These are phyloP conservation scores for Vanrija sp. DNA, from an alignment of 1,284 basidiomycete genomes.

Conservation along the genomic window DNA sequence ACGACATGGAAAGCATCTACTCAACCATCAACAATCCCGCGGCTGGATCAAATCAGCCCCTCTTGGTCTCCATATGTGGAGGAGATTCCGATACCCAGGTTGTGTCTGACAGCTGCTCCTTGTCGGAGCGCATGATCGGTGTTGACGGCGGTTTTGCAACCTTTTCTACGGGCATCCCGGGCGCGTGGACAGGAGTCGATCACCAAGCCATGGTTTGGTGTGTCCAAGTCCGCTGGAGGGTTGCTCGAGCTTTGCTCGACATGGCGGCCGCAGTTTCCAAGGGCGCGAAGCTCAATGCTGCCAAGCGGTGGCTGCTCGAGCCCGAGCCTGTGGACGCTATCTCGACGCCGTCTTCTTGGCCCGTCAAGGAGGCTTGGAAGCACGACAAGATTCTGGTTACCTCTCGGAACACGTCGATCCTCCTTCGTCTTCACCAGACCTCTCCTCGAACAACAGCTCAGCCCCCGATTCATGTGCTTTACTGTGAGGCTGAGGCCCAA, in stretches of 20 bases:
- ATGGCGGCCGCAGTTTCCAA: conserved; percentile 49
- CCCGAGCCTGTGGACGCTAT: not conserved
- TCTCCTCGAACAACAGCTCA: not conserved
- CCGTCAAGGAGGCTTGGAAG: too few relatives aligned
- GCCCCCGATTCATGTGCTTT: not conserved
- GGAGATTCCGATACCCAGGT: conserved; percentile 90
- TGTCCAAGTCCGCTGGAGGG: conserved; percentile 85
- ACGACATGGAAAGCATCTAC: conserved; percentile 76
- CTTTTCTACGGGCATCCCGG: conserved; percentile 81
- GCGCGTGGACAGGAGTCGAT: conserved; percentile 90
- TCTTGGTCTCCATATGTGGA: conserved; percentile 84
- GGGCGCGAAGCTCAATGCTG: conserved; percentile 10
- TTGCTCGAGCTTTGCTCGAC: conserved; percentile 74
- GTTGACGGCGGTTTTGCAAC: conserved; percentile 62
- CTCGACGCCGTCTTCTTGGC: too few relatives aligned
- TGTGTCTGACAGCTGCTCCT: conserved; percentile 80
- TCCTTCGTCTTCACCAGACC: too few relatives aligned
- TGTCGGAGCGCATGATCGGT: conserved; percentile 50
- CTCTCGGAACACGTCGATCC: not conserved
- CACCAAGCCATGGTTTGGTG: conserved; percentile 99
- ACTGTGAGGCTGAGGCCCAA: conserved; percentile 1
- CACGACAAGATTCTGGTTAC: not conserved
- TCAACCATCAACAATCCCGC: conserved; percentile 40
- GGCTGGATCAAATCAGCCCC: conserved; percentile 52
- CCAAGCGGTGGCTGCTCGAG: conserved; percentile 10